Evolutionary conservation across 306 rosid genomes (phyloP).

Genomic region (Oemleria cerasiformis): DNA sequence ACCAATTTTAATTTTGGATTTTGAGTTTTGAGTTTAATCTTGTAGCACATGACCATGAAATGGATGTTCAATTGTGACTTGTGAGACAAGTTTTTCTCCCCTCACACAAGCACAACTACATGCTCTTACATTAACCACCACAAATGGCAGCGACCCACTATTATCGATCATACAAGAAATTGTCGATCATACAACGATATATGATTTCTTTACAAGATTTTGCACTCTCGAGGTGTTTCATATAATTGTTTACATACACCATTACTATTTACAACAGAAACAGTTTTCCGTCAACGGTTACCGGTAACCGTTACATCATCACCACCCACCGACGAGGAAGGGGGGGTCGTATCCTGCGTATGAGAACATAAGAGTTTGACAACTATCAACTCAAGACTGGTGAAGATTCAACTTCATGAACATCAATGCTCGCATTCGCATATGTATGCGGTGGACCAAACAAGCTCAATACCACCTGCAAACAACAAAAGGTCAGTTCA

Average conservation of each 20-base stretch:
- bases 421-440: slow-evolving; percentile 26
- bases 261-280: neutral
- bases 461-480: slow-evolving; percentile 80
- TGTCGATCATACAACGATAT: too few relatives aligned
- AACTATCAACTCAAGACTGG: slow-evolving; percentile 23
- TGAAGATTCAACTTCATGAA: slow-evolving; percentile 37
- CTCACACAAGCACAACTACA: too few relatives aligned
- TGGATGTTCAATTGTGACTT: too few relatives aligned
- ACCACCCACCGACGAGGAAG: neutral
- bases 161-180: too few relatives aligned
- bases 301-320: neutral
- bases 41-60: too few relatives aligned
- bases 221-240: neutral
- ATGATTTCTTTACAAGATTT: neutral
- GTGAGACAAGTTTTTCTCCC: too few relatives aligned
- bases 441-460: slow-evolving; percentile 71
- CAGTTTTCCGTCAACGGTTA: neutral
- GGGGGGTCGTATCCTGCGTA: neutral
- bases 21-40: too few relatives aligned
- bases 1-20: too few relatives aligned
- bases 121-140: too few relatives aligned
- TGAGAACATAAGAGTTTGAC: neutral
- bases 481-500: slow-evolving; percentile 14
- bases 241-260: neutral
- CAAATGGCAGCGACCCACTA: too few relatives aligned